These are phyloP conservation scores for Byssoonygena ceratinophila DNA, from an alignment of 2,329 filamentous ascomycete genomes.

Conservation along the genomic window DNA sequence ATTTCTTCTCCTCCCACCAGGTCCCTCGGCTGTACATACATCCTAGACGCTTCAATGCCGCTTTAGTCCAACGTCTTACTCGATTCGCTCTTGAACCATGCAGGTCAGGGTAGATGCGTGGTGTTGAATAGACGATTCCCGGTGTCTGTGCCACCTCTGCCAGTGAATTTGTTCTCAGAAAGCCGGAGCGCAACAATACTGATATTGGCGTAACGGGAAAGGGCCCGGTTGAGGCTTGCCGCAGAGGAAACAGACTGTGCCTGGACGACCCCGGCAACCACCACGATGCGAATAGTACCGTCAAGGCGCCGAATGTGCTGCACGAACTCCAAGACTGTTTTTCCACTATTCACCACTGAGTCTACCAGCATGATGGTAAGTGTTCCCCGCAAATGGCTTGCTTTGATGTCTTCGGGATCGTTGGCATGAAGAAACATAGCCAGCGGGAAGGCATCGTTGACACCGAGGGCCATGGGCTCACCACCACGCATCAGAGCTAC, in stretches of 20 bases:
- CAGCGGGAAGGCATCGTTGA: conserved; percentile 44
- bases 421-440: conserved; percentile 45
- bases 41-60: no score
- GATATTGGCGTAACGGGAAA: conserved; percentile 24
- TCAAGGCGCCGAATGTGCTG: conserved; percentile 36
- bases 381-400: conserved; percentile 33
- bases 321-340: conserved; percentile 42
- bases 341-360: conserved; percentile 51
- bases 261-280: conserved; percentile 49
- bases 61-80: no score
- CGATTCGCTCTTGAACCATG: no score
- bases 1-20: no score
- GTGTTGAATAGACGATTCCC: conserved; percentile 45
- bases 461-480: conserved; percentile 51
- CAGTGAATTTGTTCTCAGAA: conserved; percentile 49
- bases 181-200: conserved; percentile 44
- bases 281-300: conserved; percentile 38
- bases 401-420: conserved; percentile 33
- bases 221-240: conserved; percentile 11
- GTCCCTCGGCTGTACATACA: no score
- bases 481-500: conserved; percentile 54
- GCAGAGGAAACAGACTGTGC: conserved; percentile 21
- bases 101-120: conserved; percentile 5
- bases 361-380: conserved; percentile 47
- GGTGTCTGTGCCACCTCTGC: conserved; percentile 46